These are phyloP conservation scores for Tolypocladium album DNA, from an alignment of 2,329 filamentous ascomycete species.

Conservation along the genomic window DNA sequence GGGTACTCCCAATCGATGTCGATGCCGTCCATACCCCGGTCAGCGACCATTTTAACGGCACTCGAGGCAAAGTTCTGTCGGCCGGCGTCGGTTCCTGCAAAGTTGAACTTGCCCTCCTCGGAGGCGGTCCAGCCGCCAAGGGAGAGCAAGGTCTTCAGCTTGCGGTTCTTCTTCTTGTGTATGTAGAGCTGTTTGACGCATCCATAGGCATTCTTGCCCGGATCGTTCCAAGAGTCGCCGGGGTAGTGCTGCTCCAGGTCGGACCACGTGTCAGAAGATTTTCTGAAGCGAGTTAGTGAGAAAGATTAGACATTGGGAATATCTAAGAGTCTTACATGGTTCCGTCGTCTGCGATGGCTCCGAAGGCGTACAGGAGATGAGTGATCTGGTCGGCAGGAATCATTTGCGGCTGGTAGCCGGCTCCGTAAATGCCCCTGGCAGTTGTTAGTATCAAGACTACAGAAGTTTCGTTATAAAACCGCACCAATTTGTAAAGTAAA, in stretches of 20 bases:
- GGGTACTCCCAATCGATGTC: constrained; percentile 50
- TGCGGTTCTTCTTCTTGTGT: constrained; percentile 65
- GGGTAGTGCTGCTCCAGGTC: constrained; percentile 58
- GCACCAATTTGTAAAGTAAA: constrained; percentile 47
- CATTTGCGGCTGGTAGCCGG: constrained; percentile 60
- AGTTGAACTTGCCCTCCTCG: constrained; percentile 46
- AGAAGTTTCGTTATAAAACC: background rate
- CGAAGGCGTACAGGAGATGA: constrained; percentile 57
- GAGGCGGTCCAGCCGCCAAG: constrained; percentile 78
- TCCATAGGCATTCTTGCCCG: constrained; percentile 60
- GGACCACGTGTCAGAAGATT: constrained; percentile 22
- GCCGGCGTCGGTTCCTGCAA: constrained; percentile 49
- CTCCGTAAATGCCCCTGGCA: constrained; percentile 55
- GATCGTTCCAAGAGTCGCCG: constrained; percentile 47
- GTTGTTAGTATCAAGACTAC: constrained; percentile 14
- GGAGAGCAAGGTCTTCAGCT: constrained; percentile 68
- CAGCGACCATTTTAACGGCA: constrained; percentile 58
- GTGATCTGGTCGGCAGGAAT: constrained; percentile 60
- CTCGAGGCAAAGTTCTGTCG: constrained; percentile 56
- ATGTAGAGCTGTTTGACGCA: constrained; percentile 67
- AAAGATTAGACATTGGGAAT: too few species aligned
- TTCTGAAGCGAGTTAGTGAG: constrained; percentile 6
- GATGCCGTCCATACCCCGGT: constrained; percentile 51
- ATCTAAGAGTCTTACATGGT: constrained; percentile 26
- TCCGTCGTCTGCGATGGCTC: constrained; percentile 32